Evolutionary conservation across 495 filamentous ascomycete species (phyloP), one percentile per base, ranked within the genome.

Genomic region (Xylaria bambusicola): DNA sequence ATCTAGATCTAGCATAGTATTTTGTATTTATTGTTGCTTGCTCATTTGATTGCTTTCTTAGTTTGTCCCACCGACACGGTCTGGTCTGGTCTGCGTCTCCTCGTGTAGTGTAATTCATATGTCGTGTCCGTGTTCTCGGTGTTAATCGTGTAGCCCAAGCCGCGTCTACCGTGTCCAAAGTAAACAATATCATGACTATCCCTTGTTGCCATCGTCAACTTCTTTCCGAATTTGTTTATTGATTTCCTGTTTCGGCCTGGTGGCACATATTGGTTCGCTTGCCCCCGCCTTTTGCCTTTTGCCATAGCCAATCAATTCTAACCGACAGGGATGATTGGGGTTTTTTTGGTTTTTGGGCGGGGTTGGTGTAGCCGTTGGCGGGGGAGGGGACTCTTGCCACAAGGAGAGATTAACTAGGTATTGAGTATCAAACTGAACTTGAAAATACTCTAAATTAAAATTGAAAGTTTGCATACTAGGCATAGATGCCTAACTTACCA

Each of bases 151-250:
- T n/a, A n/a, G n/a, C n/a, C 31, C 27, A 41, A 58, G 17, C 31
- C 56, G 56, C 56, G 56, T 51, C 24, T 0, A 54, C 40, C 38
- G 52, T 54, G 23, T 21, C 53, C 13, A 35, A 58, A 58, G 56
- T 58, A 58, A 58, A 58, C 56, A 58, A 51, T 24, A 13, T 12
- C 36, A 10, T n/a, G n/a, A n/a, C n/a, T n/a, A n/a, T 58, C 18
- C 24, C 36, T 33, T 18, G 45, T 27, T 4, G 29, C 20, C 13
- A 17, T 13, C 17, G 46, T 49, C 29, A n/a, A n/a, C n/a, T n/a
- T n/a, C n/a, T n/a, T 10, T 8, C 6, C 47, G 17, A 7, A 35
- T 23, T 26, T 58, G 56, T 58, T 58, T 58, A 41, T 35, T 58
- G 27, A 44, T 58, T 51, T 12, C 56, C 56, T 8, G 17, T 33